Evolutionary conservation across 2,329 filamentous ascomycete species (phyloP).

Genomic region (Trichoderma asperellum): DNA sequence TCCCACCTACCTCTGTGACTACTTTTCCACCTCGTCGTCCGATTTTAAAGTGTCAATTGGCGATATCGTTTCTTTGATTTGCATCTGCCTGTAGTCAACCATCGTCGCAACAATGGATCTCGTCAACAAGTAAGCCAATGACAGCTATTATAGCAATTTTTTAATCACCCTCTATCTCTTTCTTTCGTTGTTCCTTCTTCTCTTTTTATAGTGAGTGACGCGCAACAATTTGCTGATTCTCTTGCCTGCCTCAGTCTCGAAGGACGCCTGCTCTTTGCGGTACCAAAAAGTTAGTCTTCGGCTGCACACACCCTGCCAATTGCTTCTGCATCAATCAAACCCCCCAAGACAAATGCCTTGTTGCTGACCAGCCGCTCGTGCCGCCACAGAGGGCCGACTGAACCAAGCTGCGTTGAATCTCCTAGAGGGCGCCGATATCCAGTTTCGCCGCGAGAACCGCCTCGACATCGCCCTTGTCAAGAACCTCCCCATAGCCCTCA

Average conservation of each 20-base stretch:
- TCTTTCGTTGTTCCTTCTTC: neutral
- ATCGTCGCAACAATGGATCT: conserved; percentile 55
- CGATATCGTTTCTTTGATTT: neutral
- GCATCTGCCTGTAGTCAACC: neutral
- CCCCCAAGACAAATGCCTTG: neutral
- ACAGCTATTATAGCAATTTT: too few species aligned
- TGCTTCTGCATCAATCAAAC: neutral
- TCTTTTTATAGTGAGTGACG: neutral
- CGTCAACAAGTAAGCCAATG: conserved; percentile 60
- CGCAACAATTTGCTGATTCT: neutral
- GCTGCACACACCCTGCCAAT: neutral
- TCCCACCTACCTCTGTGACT: conserved; percentile 4
- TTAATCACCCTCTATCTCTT: neutral
- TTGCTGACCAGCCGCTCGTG: conserved; percentile 31
- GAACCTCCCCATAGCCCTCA: conserved; percentile 91
- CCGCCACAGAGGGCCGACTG: conserved; percentile 78
- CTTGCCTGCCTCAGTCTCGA: conserved; percentile 65
- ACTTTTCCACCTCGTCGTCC: neutral
- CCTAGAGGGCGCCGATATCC: conserved; percentile 90
- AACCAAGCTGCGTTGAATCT: conserved; percentile 88
- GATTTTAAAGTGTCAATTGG: neutral
- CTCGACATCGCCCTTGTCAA: conserved; percentile 98
- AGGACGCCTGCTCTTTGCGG: conserved; percentile 90
- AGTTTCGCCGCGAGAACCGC: conserved; percentile 92
- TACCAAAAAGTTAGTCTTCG: conserved; percentile 75